A percentile compares a stretch with the other conserved stretches of the same genome.
These are phyloP conservation scores for Trametes punicea DNA, from an alignment of 768 basidiomycete genomes.

Conservation along the genomic window DNA sequence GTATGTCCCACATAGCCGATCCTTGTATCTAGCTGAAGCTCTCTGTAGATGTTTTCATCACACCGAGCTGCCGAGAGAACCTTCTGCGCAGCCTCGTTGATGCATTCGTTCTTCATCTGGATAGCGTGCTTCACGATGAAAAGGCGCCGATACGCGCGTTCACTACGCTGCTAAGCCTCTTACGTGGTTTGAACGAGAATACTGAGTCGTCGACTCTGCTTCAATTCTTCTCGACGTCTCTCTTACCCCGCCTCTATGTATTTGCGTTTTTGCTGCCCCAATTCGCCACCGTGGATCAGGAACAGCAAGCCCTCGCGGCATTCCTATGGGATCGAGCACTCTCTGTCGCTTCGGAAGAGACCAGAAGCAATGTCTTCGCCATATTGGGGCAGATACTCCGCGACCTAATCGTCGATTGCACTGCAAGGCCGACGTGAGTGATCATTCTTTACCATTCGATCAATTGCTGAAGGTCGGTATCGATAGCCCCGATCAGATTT, in stretches of 20 bases:
- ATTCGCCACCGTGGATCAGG: conserved; percentile 25
- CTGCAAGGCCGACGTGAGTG: conserved; percentile 32
- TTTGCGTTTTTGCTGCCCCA: conserved; percentile 47
- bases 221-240: conserved; percentile 11
- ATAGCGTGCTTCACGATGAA: conserved; percentile 32
- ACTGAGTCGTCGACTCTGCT: not conserved
- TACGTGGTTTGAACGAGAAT: conserved; percentile 23
- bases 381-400: conserved; percentile 43
- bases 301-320: conserved; percentile 21
- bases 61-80: conserved; percentile 30
- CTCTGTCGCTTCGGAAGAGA: conserved; percentile 22
- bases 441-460: not conserved
- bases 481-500: conserved; percentile 27
- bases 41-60: conserved; percentile 30
- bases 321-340: conserved; percentile 33
- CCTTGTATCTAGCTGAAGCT: not conserved
- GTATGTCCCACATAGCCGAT: conserved; percentile 30
- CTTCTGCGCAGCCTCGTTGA: conserved; percentile 33
- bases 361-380: conserved; percentile 28
- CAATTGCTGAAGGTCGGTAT: not conserved
- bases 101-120: conserved; percentile 36
- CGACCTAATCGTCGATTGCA: conserved; percentile 38
- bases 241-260: conserved; percentile 46
- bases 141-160: conserved; percentile 25
- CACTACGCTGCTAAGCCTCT: conserved; percentile 32